Base-by-base conservation (phyloP, 2,329 filamentous ascomycete genomes). In the Rosellinia necatrix region DNA sequence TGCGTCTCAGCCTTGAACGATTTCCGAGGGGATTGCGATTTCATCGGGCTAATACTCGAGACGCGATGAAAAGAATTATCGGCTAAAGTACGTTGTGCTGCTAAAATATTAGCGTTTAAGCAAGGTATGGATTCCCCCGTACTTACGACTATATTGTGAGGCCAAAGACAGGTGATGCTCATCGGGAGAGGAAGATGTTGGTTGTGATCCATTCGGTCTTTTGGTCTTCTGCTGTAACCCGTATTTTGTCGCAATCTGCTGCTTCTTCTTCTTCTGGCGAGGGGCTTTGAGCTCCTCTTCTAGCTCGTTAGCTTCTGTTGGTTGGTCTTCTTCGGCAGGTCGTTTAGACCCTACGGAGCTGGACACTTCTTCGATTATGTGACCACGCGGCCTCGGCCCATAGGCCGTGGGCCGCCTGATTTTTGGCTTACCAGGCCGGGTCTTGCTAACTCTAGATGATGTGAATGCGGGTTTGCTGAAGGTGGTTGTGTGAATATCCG, bases 401-500 rank as follows among this genome's bases (percentile, higher is more conserved):
- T 25, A 17, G 46, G 17, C 44, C 44, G 2, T 29, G 6, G 30
- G 27, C 22, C 30, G 9, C 21, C 49, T 44, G 4, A 22, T 43
- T 15, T 43, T 35, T 10, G 38, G 27, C 30, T 15, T 38, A 12
- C 13, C 22, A 38, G 19, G 10, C 19, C 19, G 38, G 19, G 41
- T 13, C 15, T 25, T 42, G 25, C 12, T 24, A 29, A 49, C 6
- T 17, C 44, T 53, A 9, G 48, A 35, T 27, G 25, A 56, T 3
- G 41, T 48, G 22, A 24, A 56, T 3, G 41, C 46, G 22, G 50
- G 32, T 6, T 38, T 38, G 24, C 21, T 49, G 47, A 77, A 78
- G 10, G 27, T 54, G n/a, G 72, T 75, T 7, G 59, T 61, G 32
- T 60, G 67, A 22, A 78, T 77, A 48, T 68, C 59, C 13, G 64